Percentiles rank a stretch among this genome's conserved stretches.
Evolutionary conservation across 257 asterid species (phyloP).

Genomic region (Solanum clarkiae): DNA sequence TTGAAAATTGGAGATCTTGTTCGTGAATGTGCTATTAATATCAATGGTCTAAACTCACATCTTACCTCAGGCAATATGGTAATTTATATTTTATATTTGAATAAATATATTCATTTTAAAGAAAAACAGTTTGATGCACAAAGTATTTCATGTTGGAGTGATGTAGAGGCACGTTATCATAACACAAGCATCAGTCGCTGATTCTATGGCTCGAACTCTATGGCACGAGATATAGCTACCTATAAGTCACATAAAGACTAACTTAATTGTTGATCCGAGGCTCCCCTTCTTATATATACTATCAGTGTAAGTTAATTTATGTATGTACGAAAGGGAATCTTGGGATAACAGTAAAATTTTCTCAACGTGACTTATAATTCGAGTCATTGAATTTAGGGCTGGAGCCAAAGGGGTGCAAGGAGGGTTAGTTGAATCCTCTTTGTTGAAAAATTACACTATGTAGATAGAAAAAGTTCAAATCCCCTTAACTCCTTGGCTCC

Average conservation of each 20-base stretch:
- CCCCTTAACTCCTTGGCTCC: too few relatives aligned
- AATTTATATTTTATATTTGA: neutral
- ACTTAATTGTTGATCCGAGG: neutral
- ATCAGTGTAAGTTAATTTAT: neutral
- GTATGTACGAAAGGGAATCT: neutral
- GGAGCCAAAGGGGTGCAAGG: neutral
- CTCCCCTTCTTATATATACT: neutral
- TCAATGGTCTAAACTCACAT: conserved; percentile 40
- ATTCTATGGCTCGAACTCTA: neutral
- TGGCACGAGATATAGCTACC: too few relatives aligned
- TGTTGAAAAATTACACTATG: neutral
- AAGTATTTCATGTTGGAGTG: neutral
- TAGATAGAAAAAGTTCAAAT: neutral
- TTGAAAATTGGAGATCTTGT: conserved; percentile 48
- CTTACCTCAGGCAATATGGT: conserved; percentile 34
- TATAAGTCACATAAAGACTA: neutral
- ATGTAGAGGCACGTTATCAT: neutral
- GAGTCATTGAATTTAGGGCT: neutral
- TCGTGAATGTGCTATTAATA: conserved; percentile 51
- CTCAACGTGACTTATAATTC: neutral
- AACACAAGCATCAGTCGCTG: neutral
- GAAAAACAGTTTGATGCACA: neutral
- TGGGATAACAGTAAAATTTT: neutral
- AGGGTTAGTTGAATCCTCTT: neutral
- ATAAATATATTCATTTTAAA: neutral